Percentiles rank a stretch among this genome's conserved stretches.
These are phyloP conservation scores for Backusella westeae DNA, from an alignment of 192 early-diverging fungal genomes.

Conservation along the genomic window DNA sequence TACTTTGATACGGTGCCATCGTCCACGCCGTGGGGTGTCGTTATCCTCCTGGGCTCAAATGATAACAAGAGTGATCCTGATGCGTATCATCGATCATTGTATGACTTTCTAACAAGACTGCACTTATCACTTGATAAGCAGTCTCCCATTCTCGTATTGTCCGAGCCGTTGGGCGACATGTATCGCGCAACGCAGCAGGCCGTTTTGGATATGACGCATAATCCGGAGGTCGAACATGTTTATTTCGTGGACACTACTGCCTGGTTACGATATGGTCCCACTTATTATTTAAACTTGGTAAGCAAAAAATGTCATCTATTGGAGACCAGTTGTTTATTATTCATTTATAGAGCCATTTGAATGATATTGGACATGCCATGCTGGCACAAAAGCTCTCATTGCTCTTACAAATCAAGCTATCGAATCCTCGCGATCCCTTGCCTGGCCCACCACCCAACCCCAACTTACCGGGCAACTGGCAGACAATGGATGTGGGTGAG, in stretches of 20 bases:
- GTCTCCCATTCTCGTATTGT: conserved; percentile 17
- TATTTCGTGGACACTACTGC: conserved; percentile 30
- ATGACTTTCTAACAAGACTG: background rate
- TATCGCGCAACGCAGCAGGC: conserved; percentile 16
- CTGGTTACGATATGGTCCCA: conserved; percentile 27
- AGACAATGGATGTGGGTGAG: conserved; percentile 32
- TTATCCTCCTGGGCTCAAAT: conserved; percentile 19
- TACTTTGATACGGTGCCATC: conserved; percentile 23
- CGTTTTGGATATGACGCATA: background rate
- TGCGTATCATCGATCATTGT: background rate
- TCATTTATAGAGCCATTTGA: conserved; percentile 15
- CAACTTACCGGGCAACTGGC: conserved; percentile 26
- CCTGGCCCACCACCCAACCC: conserved; percentile 25
- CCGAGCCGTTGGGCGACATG: conserved; percentile 25
- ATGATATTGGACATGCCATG: conserved; percentile 17
- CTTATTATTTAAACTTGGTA: conserved; percentile 10
- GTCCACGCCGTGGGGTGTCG: conserved; percentile 9
- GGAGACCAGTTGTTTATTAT: too few species aligned
- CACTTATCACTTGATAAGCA: background rate
- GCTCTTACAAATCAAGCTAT: conserved; percentile 19
- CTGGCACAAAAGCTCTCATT: conserved; percentile 23
- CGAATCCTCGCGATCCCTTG: conserved; percentile 15
- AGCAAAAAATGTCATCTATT: background rate
- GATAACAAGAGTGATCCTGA: conserved; percentile 12
- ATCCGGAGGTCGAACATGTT: background rate